Base-by-base conservation (phyloP, 108 stramenopile species). In the Nannochloropsis gaditana region DNA sequence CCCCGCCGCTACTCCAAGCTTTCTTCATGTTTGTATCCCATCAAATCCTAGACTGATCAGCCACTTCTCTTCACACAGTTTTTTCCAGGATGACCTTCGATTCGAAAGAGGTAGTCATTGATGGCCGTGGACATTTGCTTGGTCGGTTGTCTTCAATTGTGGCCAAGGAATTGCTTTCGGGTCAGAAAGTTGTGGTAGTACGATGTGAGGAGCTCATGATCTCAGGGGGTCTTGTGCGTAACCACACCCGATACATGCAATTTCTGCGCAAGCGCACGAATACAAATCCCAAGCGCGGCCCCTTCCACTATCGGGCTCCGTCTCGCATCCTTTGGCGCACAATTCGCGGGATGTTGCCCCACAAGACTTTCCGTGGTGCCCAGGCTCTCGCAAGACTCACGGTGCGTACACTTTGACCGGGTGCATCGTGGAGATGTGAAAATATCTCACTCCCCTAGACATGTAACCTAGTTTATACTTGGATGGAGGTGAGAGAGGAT, bases 311-410 rank as follows among this genome's bases (percentile, higher is more conserved):
- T 96, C 96, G 97, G 90, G 86, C 93, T 83, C 99, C 99, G 21
- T 94, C 98, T 80, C 87, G 93, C 42, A 98, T 98, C 92, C 94
- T 99, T 80, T 99, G 96, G 97, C 93, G 99, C 80, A 98, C 97
- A 81, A 94, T 99, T 87, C 97, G 99, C 59, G 99, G 99, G 86
- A 99, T 99, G 99, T 89, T 98, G 79, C 94, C 97, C 82, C 98
- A 98, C 88, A 99, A 97, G 95, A 95, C 97, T 41, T 91, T 92
- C 59, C 94, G 99, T 45, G 99, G 99, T 82, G 93, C 94, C 84
- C 94, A 92, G 17, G 99, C 99, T 11, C 90, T 99, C 82, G 89
- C 87, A 81, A 95, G 97, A 86, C 92, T 99, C n/a, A 94, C 82
- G 84, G 87, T 88, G 17, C 81, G 87, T 73, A n/a, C 59, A 31